phyloP scores from a whole-genome alignment of 805 yeast genomes.

The Ogataea ramenticola region DNA sequence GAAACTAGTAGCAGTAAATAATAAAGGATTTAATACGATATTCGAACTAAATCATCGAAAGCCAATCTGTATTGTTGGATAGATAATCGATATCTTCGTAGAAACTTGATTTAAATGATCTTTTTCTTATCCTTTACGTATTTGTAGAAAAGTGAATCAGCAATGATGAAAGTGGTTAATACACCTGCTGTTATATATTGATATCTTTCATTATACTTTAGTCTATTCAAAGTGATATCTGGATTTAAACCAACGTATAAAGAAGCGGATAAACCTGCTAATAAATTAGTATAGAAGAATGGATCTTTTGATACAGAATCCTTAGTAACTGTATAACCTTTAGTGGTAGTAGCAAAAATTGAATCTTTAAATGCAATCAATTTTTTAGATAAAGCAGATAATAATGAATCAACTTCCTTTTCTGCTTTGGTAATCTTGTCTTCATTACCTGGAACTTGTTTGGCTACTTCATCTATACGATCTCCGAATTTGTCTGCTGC shows the following conservation, averaged over 20 bases:
- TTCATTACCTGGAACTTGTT: neutral
- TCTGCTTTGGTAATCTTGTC: constrained; percentile 11
- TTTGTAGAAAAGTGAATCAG: constrained; percentile 1
- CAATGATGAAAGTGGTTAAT: neutral
- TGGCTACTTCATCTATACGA: neutral
- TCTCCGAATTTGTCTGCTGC: constrained; percentile 1
- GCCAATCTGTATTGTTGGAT: too few species aligned
- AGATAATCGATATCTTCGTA: too few species aligned
- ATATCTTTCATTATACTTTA: neutral
- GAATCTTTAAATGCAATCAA: neutral
- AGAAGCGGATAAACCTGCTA: constrained; percentile 28
- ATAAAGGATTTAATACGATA: too few species aligned
- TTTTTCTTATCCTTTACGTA: neutral
- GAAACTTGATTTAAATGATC: too few species aligned
- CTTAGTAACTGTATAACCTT: neutral
- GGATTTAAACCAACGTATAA: constrained; percentile 9
- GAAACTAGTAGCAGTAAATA: too few species aligned
- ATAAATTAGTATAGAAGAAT: constrained; percentile 31
- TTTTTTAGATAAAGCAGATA: neutral
- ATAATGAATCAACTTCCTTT: constrained; percentile 1
- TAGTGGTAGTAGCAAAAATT: neutral
- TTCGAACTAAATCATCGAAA: too few species aligned
- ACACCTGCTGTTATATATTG: constrained; percentile 3
- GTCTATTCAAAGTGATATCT: constrained; percentile 15
- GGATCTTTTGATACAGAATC: constrained; percentile 19